Conservation (phyloP, 1,284 basidiomycete species). For the Pseudozyma sp. region DNA sequence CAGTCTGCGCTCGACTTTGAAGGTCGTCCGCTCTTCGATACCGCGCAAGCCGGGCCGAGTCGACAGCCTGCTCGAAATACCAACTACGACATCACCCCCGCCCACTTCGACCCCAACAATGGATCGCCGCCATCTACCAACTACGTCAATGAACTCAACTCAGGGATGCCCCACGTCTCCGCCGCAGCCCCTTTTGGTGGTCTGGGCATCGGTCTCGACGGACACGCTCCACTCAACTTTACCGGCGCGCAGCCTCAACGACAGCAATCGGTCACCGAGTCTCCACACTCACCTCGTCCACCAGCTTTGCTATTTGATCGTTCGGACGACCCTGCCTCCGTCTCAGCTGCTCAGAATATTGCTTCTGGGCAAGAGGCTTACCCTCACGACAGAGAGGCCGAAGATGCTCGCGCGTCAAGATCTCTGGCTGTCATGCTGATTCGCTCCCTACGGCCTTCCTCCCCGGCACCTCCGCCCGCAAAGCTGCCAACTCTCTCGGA, state of each 20-base stretch:
- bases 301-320: conserved; percentile 25
- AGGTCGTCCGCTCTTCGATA: conserved; percentile 31
- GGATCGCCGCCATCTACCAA: conserved; percentile 51
- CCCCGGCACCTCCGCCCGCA: conserved; percentile 29
- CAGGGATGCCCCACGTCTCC: conserved; percentile 6
- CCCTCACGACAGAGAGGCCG: conserved; percentile 24
- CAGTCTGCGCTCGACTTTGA: conserved; percentile 48
- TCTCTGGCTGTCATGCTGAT: conserved; percentile 42
- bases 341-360: not conserved
- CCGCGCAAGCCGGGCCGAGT: conserved; percentile 13
- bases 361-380: not conserved
- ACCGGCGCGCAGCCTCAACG: conserved; percentile 1
- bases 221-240: conserved; percentile 18
- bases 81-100: conserved; percentile 22
- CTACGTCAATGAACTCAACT: conserved; percentile 37
- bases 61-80: conserved; percentile 1
- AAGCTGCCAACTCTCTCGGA: conserved; percentile 35
- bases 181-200: conserved; percentile 29
- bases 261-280: not conserved
- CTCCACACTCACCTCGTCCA: conserved; percentile 12
- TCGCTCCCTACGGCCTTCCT: conserved; percentile 33
- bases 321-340: not conserved
- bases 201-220: conserved; percentile 49
- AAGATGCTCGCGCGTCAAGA: conserved; percentile 45
- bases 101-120: conserved; percentile 28